These are phyloP conservation scores for Jamesozyma jinghongensis DNA, from an alignment of 805 yeast species.

Conservation along the genomic window DNA sequence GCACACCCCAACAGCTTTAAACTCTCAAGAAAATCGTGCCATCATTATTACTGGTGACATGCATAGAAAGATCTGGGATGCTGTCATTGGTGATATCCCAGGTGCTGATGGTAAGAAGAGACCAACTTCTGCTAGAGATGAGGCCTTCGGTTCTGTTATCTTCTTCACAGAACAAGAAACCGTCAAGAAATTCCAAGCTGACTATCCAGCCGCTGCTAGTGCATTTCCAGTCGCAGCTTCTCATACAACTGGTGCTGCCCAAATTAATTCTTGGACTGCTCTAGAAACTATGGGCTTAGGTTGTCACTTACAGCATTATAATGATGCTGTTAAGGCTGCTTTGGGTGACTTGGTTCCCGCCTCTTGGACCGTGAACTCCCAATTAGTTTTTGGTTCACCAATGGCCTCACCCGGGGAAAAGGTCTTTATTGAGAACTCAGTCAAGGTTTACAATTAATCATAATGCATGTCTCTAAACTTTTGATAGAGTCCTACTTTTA, in stretches of 20 bases:
- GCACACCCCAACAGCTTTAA: conserved; percentile 44
- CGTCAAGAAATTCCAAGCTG: conserved; percentile 34
- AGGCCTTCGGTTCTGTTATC: conserved; percentile 41
- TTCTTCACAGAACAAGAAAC: conserved; percentile 39
- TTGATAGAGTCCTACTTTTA: too few relatives aligned
- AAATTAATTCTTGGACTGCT: conserved; percentile 43
- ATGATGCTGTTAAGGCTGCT: conserved; percentile 35
- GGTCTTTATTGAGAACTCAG: conserved; percentile 36
- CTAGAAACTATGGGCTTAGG: conserved; percentile 39
- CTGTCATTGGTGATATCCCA: conserved; percentile 33
- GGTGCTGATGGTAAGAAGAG: conserved; percentile 34
- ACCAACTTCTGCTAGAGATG: conserved; percentile 36
- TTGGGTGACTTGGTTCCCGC: conserved; percentile 33
- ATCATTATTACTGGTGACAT: conserved; percentile 38
- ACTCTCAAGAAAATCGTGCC: conserved; percentile 41
- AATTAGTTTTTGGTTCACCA: conserved; percentile 43
- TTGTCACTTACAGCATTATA: conserved; percentile 44
- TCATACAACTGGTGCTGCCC: conserved; percentile 42
- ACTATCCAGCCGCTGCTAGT: conserved; percentile 36
- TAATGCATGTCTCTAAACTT: too few relatives aligned
- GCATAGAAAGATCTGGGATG: conserved; percentile 40
- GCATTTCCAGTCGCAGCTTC: conserved; percentile 42
- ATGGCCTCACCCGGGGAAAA: conserved; percentile 33
- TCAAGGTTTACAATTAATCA: conserved; percentile 30
- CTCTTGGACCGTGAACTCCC: conserved; percentile 40